Evolutionary conservation across 1,284 basidiomycete genomes (phyloP).

Genomic region (Microbotryum violaceum): DNA sequence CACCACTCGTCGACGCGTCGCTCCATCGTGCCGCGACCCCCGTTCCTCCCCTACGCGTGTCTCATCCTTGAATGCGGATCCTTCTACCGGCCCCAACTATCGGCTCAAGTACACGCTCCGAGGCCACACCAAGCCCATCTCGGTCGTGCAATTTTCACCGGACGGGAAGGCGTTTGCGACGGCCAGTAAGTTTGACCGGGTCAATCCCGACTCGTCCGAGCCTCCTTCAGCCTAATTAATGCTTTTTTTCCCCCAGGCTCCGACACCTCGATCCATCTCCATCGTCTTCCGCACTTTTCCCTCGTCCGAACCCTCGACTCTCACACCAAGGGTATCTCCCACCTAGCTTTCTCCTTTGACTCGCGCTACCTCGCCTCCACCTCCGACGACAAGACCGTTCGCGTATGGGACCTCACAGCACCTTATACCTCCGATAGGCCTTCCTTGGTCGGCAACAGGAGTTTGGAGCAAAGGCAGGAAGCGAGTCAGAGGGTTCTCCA

Average conservation of each 20-base stretch:
- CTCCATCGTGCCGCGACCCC: too few relatives aligned
- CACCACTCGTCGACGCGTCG: too few relatives aligned
- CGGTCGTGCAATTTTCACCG: slow-evolving; percentile 45
- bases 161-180: slow-evolving; percentile 44
- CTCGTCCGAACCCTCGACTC: slow-evolving; percentile 16
- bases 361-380: slow-evolving; percentile 75
- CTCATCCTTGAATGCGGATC: too few relatives aligned
- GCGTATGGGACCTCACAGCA: slow-evolving; percentile 62
- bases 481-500: slow-evolving; percentile 33
- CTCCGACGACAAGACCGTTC: slow-evolving; percentile 78
- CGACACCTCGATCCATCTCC: slow-evolving; percentile 25
- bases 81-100: slow-evolving; percentile 5
- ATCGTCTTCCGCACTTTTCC: slow-evolving; percentile 24
- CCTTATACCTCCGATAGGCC: slow-evolving; percentile 4
- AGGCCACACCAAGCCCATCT: slow-evolving; percentile 45
- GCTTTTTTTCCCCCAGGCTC: slow-evolving; percentile 17
- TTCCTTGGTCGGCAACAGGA: background rate
- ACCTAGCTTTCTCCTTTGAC: slow-evolving; percentile 77
- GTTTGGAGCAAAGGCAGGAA: background rate
- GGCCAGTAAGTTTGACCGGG: slow-evolving; percentile 35
- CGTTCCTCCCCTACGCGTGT: too few relatives aligned
- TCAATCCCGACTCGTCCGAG: background rate
- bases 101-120: slow-evolving; percentile 40
- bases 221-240: too few relatives aligned
- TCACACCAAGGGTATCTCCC: slow-evolving; percentile 59